Percentiles rank a stretch among this genome's conserved stretches.
Evolutionary conservation across 129 eudicot genomes (phyloP).

Genomic region (Scalesia atractyloides): DNA sequence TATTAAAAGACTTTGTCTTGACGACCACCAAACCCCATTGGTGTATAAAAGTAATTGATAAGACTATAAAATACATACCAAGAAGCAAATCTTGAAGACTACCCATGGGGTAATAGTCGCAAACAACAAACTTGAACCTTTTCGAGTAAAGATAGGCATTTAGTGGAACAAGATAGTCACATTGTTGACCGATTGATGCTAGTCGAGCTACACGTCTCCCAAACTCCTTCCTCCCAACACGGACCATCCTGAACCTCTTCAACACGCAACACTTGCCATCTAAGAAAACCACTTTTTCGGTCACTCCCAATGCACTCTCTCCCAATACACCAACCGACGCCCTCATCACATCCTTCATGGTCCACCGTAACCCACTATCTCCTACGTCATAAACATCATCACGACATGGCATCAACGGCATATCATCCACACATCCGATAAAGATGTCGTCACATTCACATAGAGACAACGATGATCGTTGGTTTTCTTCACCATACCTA

Average conservation of each 20-base stretch:
- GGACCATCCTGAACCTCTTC: slow-evolving; percentile 46
- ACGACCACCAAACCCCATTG: no score
- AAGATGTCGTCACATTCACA: slow-evolving; percentile 42
- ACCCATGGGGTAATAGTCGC: slow-evolving; percentile 59
- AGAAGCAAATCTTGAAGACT: slow-evolving; percentile 56
- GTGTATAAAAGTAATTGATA: background rate
- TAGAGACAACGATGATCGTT: slow-evolving; percentile 39
- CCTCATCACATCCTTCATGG: slow-evolving; percentile 52
- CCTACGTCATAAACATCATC: background rate
- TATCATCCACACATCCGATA: slow-evolving; percentile 44
- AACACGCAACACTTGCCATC: slow-evolving; percentile 40
- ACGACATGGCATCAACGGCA: slow-evolving; percentile 19
- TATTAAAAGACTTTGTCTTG: no score
- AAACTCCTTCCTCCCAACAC: slow-evolving; percentile 36
- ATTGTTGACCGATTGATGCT: slow-evolving; percentile 29
- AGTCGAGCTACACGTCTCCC: slow-evolving; percentile 34
- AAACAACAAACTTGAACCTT: slow-evolving; percentile 56
- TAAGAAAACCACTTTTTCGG: slow-evolving; percentile 44
- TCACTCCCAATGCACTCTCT: slow-evolving; percentile 46
- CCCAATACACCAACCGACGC: slow-evolving; percentile 53
- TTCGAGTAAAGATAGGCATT: slow-evolving; percentile 43
- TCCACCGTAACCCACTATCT: slow-evolving; percentile 21
- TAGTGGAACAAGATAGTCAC: slow-evolving; percentile 47
- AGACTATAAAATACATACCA: slow-evolving; percentile 23
- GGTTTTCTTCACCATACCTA: slow-evolving; percentile 33